Evolutionary conservation across 805 yeast genomes (phyloP).

Genomic region (Saturnispora saitoi): DNA sequence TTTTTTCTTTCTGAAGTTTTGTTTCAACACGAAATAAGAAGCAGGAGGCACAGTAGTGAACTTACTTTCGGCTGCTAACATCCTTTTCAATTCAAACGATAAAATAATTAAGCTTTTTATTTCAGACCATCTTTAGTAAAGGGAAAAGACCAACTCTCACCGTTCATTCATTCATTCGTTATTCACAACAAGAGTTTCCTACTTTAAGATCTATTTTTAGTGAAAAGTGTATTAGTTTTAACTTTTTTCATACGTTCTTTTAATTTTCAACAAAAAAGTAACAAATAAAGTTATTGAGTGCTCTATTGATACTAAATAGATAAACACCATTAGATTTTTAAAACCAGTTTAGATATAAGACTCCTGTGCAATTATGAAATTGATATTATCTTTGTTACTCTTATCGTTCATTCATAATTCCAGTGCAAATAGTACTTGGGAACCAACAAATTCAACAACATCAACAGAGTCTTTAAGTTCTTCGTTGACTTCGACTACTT

Average conservation of each 20-base stretch:
- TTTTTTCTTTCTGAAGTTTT: neutral
- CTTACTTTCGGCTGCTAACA: no score
- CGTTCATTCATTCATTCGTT: constrained; percentile 1
- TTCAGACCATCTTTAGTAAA: no score
- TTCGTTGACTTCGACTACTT: neutral
- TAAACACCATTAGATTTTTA: no score
- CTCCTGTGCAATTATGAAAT: neutral
- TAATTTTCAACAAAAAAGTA: no score
- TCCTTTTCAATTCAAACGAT: no score
- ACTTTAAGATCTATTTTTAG: neutral
- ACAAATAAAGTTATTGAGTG: no score
- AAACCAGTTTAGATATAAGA: neutral
- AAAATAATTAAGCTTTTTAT: no score
- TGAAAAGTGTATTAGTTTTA: neutral
- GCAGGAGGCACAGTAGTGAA: neutral
- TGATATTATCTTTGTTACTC: neutral
- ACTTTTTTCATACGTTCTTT: neutral
- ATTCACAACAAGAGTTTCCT: neutral
- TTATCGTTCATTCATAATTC: neutral
- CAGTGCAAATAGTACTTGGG: neutral
- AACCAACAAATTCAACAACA: neutral
- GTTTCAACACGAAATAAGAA: neutral
- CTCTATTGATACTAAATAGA: no score
- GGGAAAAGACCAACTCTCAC: no score
- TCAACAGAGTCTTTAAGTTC: neutral